Conservation (phyloP, 805 yeast genomes). For the Myxozyma nipponensis region DNA sequence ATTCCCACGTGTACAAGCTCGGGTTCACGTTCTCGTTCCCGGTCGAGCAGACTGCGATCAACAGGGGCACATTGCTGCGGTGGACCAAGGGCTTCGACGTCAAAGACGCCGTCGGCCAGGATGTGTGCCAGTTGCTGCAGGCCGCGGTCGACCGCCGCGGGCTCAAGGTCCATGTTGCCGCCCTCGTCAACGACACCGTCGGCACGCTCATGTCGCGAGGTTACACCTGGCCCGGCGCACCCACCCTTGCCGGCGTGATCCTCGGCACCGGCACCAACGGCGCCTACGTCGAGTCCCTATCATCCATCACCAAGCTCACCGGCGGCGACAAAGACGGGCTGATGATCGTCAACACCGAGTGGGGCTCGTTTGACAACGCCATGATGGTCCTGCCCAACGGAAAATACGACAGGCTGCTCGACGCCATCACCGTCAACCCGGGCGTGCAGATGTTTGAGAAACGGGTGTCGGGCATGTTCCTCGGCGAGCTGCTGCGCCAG, state of each 20-base stretch:
- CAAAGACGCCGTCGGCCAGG: conserved; percentile 78
- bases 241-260: conserved; percentile 81
- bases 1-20: conserved; percentile 50
- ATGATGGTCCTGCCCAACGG: conserved; percentile 72
- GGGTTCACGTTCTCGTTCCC: conserved; percentile 97
- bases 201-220: conserved; percentile 90
- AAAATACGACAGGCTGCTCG: conserved; percentile 68
- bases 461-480: conserved; percentile 31
- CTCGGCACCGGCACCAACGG: conserved; percentile 99
- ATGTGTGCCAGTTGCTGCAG: conserved; percentile 73
- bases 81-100: conserved; percentile 97
- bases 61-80: conserved; percentile 75
- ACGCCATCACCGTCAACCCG: conserved; percentile 69
- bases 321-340: conserved; percentile 35
- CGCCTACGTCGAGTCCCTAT: conserved; percentile 78
- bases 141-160: conserved; percentile 55
- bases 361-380: conserved; percentile 95
- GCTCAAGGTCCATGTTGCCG: conserved; percentile 63
- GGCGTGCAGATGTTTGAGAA: conserved; percentile 74
- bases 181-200: conserved; percentile 92
- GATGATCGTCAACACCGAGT: conserved; percentile 57
- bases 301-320: conserved; percentile 70
- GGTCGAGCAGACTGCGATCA: conserved; percentile 75
- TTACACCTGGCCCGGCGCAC: conserved; percentile 59
- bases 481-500: conserved; percentile 80